phyloP scores from a whole-genome alignment of 768 basidiomycete species.

The Rhodocollybia butyracea region DNA sequence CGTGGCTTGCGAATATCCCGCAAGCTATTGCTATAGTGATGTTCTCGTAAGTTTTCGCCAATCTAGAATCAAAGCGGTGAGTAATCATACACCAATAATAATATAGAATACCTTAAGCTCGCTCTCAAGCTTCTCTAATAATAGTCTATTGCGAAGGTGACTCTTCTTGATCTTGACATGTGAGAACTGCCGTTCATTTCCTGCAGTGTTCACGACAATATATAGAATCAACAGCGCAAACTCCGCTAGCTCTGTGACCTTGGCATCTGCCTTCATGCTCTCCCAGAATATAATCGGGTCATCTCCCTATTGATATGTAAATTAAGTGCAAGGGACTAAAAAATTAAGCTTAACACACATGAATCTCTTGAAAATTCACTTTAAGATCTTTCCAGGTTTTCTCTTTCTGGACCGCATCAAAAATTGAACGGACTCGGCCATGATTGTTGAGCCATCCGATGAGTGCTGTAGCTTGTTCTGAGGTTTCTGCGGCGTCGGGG shows the following conservation, averaged over 20 bases:
- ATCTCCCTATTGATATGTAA: neutral
- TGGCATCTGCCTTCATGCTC: neutral
- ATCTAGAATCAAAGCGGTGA: neutral
- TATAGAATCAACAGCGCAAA: neutral
- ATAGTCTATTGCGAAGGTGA: neutral
- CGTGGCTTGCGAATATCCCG: neutral
- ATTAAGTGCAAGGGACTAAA: neutral
- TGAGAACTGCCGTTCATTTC: neutral
- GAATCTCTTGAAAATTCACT: neutral
- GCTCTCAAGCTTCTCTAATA: neutral
- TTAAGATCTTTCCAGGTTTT: neutral
- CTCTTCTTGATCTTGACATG: neutral
- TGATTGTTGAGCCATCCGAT: too few species aligned
- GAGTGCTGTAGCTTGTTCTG: too few species aligned
- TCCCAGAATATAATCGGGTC: neutral
- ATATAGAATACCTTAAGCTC: neutral
- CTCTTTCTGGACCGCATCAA: too few species aligned
- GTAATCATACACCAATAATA: neutral
- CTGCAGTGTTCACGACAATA: neutral
- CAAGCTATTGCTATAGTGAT: neutral
- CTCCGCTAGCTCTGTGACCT: neutral
- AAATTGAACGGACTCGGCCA: too few species aligned
- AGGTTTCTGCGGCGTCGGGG: too few species aligned
- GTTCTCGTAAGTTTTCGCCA: neutral
- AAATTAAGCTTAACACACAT: neutral